Percentiles rank a stretch among this genome's conserved stretches.
These are phyloP conservation scores for Viola odorata DNA, from an alignment of 345 rosid genomes.

Conservation along the genomic window DNA sequence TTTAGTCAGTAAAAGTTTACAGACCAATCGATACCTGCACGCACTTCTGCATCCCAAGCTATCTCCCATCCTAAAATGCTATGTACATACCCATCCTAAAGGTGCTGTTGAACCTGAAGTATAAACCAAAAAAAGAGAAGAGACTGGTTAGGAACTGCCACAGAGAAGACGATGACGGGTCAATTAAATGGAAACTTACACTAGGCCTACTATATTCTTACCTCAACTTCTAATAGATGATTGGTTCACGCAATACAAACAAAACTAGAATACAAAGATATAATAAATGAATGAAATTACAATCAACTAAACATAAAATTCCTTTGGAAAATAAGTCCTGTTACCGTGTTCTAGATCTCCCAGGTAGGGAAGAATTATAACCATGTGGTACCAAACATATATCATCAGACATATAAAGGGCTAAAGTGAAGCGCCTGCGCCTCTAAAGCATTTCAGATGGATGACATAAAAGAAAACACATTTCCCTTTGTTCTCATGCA, in stretches of 20 bases:
- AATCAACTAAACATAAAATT: background rate
- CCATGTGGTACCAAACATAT: no score
- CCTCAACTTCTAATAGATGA: no score
- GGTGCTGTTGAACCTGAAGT: conserved; percentile 20
- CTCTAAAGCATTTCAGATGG: background rate
- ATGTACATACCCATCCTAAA: conserved; percentile 18
- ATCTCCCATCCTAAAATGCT: conserved; percentile 17
- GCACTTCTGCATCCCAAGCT: conserved; percentile 2
- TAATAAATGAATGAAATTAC: background rate
- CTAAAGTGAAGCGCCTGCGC: background rate
- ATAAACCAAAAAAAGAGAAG: background rate
- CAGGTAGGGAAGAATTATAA: no score
- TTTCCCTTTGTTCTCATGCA: background rate
- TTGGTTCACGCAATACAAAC: no score
- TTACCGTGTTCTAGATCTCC: no score
- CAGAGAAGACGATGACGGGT: background rate
- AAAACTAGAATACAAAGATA: background rate
- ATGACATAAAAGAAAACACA: background rate
- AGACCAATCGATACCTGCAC: conserved; percentile 14
- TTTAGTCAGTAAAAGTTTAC: conserved; percentile 15
- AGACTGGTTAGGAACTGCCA: background rate
- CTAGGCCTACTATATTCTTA: background rate
- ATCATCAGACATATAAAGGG: background rate
- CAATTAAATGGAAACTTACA: background rate
- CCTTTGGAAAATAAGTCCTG: no score